Conservation (phyloP, 805 yeast genomes). For the Jamesozyma piceae region DNA sequence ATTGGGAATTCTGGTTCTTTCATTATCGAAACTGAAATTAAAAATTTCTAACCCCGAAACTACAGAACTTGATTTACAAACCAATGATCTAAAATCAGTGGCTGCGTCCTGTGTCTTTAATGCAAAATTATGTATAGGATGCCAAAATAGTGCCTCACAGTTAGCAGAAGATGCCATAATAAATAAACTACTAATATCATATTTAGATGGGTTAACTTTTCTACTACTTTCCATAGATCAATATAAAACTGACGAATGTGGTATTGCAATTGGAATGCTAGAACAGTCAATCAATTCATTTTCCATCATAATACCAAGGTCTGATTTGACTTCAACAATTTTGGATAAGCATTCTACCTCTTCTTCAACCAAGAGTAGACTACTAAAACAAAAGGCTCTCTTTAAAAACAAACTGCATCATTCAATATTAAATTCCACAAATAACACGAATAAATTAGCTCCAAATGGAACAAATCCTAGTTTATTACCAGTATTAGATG, state of each 20-base stretch:
- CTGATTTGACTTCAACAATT: constrained; percentile 10
- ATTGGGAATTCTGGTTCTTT: constrained; percentile 22
- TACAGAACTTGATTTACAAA: constrained; percentile 24
- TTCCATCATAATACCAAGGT: constrained; percentile 12
- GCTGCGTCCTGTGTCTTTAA: constrained; percentile 20
- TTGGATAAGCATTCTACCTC: constrained; percentile 1
- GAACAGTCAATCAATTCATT: constrained; percentile 14
- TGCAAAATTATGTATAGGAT: constrained; percentile 25
- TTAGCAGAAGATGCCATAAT: constrained; percentile 4
- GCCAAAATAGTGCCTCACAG: constrained; percentile 13
- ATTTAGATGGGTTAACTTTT: constrained; percentile 19
- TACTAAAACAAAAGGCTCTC: constrained; percentile 2
- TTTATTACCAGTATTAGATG: constrained; percentile 20
- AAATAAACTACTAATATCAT: constrained; percentile 10
- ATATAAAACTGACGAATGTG: constrained; percentile 19
- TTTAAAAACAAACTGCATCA: constrained; percentile 7
- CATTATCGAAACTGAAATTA: constrained; percentile 24
- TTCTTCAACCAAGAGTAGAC: constrained; percentile 3
- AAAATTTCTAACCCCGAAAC: constrained; percentile 16
- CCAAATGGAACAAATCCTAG: background rate
- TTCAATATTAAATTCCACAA: constrained; percentile 1
- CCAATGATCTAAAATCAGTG: constrained; percentile 21
- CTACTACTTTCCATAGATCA: constrained; percentile 24
- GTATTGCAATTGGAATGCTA: constrained; percentile 26
- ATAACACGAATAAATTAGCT: background rate